phyloP scores from a whole-genome alignment of 345 rosid genomes.

The Camelina sativa region DNA sequence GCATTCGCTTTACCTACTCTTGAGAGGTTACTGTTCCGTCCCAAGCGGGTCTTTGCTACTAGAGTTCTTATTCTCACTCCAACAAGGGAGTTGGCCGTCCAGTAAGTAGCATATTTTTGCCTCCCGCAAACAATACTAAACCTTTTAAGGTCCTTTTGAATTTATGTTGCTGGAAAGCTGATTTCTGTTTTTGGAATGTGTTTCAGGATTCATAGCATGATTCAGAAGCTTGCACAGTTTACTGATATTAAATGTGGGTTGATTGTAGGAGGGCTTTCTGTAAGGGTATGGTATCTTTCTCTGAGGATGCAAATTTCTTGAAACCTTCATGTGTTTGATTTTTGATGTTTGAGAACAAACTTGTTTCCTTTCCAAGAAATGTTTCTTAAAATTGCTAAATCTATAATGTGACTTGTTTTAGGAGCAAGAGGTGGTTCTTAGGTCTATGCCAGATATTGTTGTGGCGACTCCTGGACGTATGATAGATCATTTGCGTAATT shows the following conservation, averaged over 20 bases:
- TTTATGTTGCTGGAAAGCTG: not conserved
- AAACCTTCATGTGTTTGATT: not conserved
- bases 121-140: not conserved
- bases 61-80: constrained; percentile 95
- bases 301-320: constrained; percentile 7
- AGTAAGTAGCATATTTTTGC: constrained; percentile 56
- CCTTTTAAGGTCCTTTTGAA: not conserved
- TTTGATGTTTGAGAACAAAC: constrained; percentile 8
- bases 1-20: constrained; percentile 89
- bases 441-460: constrained; percentile 95
- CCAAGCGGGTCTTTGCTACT: constrained; percentile 78
- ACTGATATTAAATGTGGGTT: constrained; percentile 90
- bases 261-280: constrained; percentile 93
- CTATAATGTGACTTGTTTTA: constrained; percentile 40
- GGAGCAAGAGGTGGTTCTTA: constrained; percentile 91
- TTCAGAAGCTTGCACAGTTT: constrained; percentile 81
- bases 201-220: constrained; percentile 94
- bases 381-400: constrained; percentile 7
- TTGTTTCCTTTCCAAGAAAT: not conserved
- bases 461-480: constrained; percentile 98
- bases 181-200: constrained; percentile 12
- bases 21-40: constrained; percentile 89
- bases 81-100: constrained; percentile 90
- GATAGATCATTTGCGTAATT: constrained; percentile 96
- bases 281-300: constrained; percentile 60